Base-by-base conservation (phyloP, 2,329 filamentous ascomycete genomes). In the Macrophomina phaseolina region DNA sequence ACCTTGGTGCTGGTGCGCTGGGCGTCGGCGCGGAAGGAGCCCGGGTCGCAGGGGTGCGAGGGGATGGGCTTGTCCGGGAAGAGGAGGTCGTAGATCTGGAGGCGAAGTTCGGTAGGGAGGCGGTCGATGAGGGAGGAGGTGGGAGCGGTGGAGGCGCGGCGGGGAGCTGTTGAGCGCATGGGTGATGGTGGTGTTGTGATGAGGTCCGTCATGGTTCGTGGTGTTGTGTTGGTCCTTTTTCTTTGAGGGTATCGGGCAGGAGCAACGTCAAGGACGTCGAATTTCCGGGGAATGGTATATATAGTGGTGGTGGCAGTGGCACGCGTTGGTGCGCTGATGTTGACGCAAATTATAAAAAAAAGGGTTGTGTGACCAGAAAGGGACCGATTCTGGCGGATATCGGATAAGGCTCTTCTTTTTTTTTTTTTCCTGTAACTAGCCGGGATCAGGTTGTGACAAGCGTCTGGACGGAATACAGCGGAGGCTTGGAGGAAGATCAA, bases 21-120 rank as follows among this genome's bases (percentile, higher is more conserved):
- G 23, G 12, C 18, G 63, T 65, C 63, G 38, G n/a, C 9, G 28
- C 63, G 63, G 49, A 56, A 30, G 49, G 16, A 4, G 63, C 63
- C 32, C 14, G 14, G 2, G 45, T 16, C n/a, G 58, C 9, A 36
- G 46, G 48, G 60, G 52, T 58, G 53, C 49, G 52, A 36, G 1
- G 64, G 64, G n/a, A 66, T 46, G 5, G 38, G 18, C 18, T 66
- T 51, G 64, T 46, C 36, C 4, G 64, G 52, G 64, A 66, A 66
- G 52, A 66, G 53, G 64, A 32, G 32, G 32, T 66, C 64, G 64
- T 66, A 66, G 64, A 66, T 60, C 28, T 66, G 64, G 42, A 66
- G 64, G 53, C 64, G 64, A 18, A 66, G 64, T 18, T 66, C 64
- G 30, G 53, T 55, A 7, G 64, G 64, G 2, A 66, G 64, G 12